Conservation (phyloP, 192 early-diverging fungal genomes). For the Mortierella alpina region DNA sequence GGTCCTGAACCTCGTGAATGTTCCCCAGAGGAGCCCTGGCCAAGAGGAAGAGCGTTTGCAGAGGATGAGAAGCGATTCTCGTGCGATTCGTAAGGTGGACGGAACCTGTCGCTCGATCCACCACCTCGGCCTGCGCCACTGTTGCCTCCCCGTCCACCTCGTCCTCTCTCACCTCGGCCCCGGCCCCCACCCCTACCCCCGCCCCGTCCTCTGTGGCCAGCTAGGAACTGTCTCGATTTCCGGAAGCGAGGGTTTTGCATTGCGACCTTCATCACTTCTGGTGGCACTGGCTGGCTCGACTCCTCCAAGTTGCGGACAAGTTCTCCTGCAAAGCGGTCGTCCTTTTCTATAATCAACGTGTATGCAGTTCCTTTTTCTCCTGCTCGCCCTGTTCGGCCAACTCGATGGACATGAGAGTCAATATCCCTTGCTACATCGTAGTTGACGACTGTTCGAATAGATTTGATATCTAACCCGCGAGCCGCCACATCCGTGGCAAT, state of each 20-base stretch:
- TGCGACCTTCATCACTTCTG: slow-evolving; percentile 52
- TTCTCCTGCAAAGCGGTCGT: slow-evolving; percentile 73
- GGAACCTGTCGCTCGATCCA: slow-evolving; percentile 46
- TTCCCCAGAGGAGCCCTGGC: slow-evolving; percentile 21
- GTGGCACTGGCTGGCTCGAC: slow-evolving; percentile 61
- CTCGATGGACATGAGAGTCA: slow-evolving; percentile 85
- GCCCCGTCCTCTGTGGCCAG: slow-evolving; percentile 43
- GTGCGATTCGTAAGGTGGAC: slow-evolving; percentile 1
- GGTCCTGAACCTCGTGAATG: not conserved
- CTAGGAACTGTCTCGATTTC: slow-evolving; percentile 54
- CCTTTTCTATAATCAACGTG: slow-evolving; percentile 70
- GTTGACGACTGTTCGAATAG: slow-evolving; percentile 80
- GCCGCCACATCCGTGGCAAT: slow-evolving; percentile 79
- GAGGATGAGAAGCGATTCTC: slow-evolving; percentile 21
- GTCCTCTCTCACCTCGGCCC: slow-evolving; percentile 53
- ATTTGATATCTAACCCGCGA: slow-evolving; percentile 85
- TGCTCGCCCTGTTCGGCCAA: slow-evolving; percentile 78
- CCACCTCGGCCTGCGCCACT: slow-evolving; percentile 44
- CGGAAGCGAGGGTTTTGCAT: slow-evolving; percentile 75
- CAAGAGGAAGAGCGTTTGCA: slow-evolving; percentile 27
- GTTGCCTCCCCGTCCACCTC: slow-evolving; percentile 59
- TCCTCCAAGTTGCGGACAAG: slow-evolving; percentile 71
- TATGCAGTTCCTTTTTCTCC: slow-evolving; percentile 76
- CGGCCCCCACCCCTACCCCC: slow-evolving; percentile 61
- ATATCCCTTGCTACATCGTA: slow-evolving; percentile 86